A percentile compares a stretch with the other conserved stretches of the same genome.
Evolutionary conservation across 78 protist species (phyloP).

Genomic region (Dictyostelium firmibasis): DNA sequence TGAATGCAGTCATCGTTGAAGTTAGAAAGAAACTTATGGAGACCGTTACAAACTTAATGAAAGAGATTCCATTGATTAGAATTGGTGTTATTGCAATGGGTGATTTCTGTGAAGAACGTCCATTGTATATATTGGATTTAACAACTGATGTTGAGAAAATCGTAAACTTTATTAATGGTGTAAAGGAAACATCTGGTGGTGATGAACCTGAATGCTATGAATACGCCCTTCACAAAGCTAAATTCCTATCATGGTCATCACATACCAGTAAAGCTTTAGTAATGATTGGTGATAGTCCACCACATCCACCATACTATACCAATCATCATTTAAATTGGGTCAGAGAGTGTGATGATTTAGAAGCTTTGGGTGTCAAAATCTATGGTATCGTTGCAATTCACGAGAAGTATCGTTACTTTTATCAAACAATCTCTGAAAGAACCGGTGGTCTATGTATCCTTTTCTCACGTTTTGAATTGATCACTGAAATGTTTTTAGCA

Average conservation of each 20-base stretch:
- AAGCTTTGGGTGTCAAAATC: constrained; percentile 54
- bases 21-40: constrained; percentile 60
- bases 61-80: constrained; percentile 59
- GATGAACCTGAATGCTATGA: constrained; percentile 82
- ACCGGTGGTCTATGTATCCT: constrained; percentile 63
- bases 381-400: constrained; percentile 76
- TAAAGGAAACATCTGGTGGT: constrained; percentile 57
- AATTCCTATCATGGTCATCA: constrained; percentile 54
- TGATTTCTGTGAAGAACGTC: constrained; percentile 61
- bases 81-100: constrained; percentile 79
- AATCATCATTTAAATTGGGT: constrained; percentile 60
- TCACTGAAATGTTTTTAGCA: constrained; percentile 81
- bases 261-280: constrained; percentile 66
- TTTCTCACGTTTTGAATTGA: constrained; percentile 53
- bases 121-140: constrained; percentile 20
- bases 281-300: constrained; percentile 76
- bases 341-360: constrained; percentile 44
- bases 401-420: constrained; percentile 39
- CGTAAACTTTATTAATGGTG: constrained; percentile 26
- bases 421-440: constrained; percentile 63
- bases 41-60: constrained; percentile 35
- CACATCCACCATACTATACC: constrained; percentile 72
- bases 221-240: constrained; percentile 49
- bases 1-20: constrained; percentile 51
- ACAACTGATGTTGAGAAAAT: constrained; percentile 44